Percentiles rank a stretch among this genome's conserved stretches.
These are phyloP conservation scores for Nematodospora anomalae DNA, from an alignment of 1,139 yeast species.

Conservation along the genomic window DNA sequence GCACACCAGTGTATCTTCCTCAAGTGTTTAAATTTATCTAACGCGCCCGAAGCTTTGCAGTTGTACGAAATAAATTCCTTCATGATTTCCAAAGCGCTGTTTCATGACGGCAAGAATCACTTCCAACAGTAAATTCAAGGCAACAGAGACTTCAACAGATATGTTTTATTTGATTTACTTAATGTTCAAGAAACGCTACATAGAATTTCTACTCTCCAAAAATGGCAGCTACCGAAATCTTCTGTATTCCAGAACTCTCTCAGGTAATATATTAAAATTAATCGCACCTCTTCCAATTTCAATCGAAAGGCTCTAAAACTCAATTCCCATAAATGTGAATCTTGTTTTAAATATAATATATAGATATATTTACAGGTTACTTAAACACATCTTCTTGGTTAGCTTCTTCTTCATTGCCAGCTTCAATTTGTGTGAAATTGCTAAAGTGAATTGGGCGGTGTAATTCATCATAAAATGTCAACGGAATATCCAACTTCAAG, in stretches of 20 bases:
- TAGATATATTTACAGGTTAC: too few species aligned
- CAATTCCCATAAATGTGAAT: too few species aligned
- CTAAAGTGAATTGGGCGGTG: conserved; percentile 90
- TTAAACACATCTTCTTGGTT: conserved; percentile 72
- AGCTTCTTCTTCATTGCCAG: conserved; percentile 56
- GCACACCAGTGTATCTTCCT: too few species aligned
- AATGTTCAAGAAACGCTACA: conserved; percentile 51
- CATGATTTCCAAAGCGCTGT: conserved; percentile 54
- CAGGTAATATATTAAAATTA: too few species aligned
- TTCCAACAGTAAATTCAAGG: conserved; percentile 42
- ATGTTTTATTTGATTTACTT: conserved; percentile 48
- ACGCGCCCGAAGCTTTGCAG: conserved; percentile 71
- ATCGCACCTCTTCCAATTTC: too few species aligned
- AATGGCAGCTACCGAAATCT: conserved; percentile 55
- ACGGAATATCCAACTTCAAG: conserved; percentile 75
- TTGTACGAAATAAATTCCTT: conserved; percentile 61
- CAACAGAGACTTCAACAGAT: conserved; percentile 59
- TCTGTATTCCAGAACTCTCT: too few species aligned
- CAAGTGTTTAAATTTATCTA: conserved; percentile 69
- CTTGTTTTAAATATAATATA: too few species aligned
- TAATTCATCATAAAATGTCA: conserved; percentile 76
- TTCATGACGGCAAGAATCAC: too few species aligned
- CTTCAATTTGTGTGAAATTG: conserved; percentile 68
- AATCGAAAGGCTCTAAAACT: too few species aligned
- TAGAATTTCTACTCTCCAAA: conserved; percentile 57